Conservation (phyloP, 2,329 filamentous ascomycete species). For the Magnaporthiopsis rhizophila region DNA sequence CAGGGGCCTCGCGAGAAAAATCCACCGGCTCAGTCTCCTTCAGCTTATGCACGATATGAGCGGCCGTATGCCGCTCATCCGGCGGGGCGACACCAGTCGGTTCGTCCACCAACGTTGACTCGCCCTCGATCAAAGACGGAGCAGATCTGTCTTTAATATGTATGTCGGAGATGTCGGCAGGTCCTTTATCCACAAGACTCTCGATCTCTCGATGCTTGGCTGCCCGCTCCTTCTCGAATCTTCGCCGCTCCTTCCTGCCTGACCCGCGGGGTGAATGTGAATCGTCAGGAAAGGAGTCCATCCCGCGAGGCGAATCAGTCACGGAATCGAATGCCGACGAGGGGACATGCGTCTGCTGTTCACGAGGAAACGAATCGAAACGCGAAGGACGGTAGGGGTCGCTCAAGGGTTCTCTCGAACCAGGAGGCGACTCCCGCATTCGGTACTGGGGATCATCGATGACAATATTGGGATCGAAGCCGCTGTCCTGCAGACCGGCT, state of each 20-base stretch:
- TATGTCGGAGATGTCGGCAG: neutral
- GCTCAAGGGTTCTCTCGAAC: constrained; percentile 36
- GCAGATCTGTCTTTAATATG: neutral
- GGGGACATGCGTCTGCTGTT: neutral
- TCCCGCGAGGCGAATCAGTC: neutral
- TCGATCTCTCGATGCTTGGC: neutral
- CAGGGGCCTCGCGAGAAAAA: neutral
- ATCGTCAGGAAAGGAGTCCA: neutral
- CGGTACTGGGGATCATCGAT: constrained; percentile 58
- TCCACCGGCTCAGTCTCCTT: neutral
- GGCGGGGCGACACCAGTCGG: neutral
- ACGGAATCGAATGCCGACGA: neutral
- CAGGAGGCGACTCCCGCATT: constrained; percentile 55
- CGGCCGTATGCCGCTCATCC: neutral
- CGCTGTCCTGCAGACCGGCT: constrained; percentile 59
- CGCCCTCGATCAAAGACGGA: constrained; percentile 2
- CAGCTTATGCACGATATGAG: neutral
- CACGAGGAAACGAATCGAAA: constrained; percentile 18
- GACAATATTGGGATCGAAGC: constrained; percentile 64
- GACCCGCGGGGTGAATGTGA: constrained; percentile 12
- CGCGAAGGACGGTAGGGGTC: constrained; percentile 40
- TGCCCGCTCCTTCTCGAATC: constrained; percentile 1
- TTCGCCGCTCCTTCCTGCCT: constrained; percentile 19
- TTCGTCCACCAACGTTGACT: constrained; percentile 8
- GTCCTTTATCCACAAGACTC: neutral